Percentiles rank a stretch among this genome's conserved stretches.
Evolutionary conservation across 768 basidiomycete genomes (phyloP).

Genomic region (Phylloporus scabripes): DNA sequence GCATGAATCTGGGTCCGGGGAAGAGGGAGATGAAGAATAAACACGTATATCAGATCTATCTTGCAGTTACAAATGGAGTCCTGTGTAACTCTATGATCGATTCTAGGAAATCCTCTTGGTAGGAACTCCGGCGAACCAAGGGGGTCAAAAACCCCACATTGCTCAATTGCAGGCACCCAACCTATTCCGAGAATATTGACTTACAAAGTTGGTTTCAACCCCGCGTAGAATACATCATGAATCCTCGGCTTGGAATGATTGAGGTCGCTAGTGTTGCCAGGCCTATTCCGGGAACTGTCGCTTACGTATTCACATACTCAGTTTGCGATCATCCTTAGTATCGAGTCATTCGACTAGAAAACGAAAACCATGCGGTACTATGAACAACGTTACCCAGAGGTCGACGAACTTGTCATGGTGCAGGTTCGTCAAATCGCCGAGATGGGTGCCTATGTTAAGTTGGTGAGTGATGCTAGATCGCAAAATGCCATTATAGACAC

Average conservation of each 20-base stretch:
- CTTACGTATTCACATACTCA: background rate
- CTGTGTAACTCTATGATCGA: too few relatives aligned
- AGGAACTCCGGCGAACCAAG: too few relatives aligned
- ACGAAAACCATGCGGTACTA: conserved; percentile 73
- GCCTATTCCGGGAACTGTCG: too few relatives aligned
- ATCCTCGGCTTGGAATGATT: too few relatives aligned
- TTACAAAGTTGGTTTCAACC: too few relatives aligned
- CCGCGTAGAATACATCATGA: too few relatives aligned
- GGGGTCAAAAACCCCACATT: too few relatives aligned
- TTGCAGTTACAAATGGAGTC: background rate
- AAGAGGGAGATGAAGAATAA: conserved; percentile 8
- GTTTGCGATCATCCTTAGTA: background rate
- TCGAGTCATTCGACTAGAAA: background rate
- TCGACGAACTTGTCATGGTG: conserved; percentile 99
- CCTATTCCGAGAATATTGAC: too few relatives aligned
- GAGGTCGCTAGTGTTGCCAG: too few relatives aligned
- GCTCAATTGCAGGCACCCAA: too few relatives aligned
- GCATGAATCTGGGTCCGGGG: conserved; percentile 15
- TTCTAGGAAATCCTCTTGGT: too few relatives aligned
- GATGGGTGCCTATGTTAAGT: conserved; percentile 99
- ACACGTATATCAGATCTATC: background rate
- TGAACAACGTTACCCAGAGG: conserved; percentile 89
- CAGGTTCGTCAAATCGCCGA: conserved; percentile 99
- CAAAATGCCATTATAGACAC: background rate
- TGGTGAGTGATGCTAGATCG: conserved; percentile 50